Percentiles rank a stretch among this genome's conserved stretches.
These are phyloP conservation scores for Candida saitoana DNA, from an alignment of 805 yeast genomes.

Conservation along the genomic window DNA sequence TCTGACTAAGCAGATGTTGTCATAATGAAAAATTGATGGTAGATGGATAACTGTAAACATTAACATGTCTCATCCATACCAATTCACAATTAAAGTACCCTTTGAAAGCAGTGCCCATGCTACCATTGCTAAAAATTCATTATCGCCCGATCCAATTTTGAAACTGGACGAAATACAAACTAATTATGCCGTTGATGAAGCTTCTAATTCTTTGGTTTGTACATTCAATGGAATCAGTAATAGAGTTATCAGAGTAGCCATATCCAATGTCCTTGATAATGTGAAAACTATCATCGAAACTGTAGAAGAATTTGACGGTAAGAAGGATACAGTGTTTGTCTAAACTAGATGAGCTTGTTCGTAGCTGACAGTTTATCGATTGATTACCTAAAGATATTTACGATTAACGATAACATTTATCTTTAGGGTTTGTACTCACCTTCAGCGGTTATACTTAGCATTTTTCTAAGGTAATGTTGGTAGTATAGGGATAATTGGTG, in stretches of 20 bases:
- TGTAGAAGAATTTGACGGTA: constrained; percentile 61
- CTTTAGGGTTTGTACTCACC: too few relatives aligned
- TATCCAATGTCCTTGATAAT: constrained; percentile 74
- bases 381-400: too few relatives aligned
- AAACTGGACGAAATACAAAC: constrained; percentile 62
- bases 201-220: constrained; percentile 40
- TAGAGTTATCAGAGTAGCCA: constrained; percentile 77
- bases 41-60: background rate
- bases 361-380: too few relatives aligned
- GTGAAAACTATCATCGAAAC: constrained; percentile 76
- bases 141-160: constrained; percentile 78
- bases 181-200: constrained; percentile 33
- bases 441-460: too few relatives aligned
- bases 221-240: constrained; percentile 62
- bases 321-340: constrained; percentile 19
- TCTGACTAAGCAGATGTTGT: background rate
- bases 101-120: constrained; percentile 60
- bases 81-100: constrained; percentile 51
- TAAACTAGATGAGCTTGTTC: too few relatives aligned
- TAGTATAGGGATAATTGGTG: too few relatives aligned
- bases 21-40: background rate
- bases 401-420: too few relatives aligned
- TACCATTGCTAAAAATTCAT: constrained; percentile 52
- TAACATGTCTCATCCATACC: constrained; percentile 8
- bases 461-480: too few relatives aligned